Evolutionary conservation across 768 basidiomycete species (phyloP).

Genomic region (Suillus paluster): DNA sequence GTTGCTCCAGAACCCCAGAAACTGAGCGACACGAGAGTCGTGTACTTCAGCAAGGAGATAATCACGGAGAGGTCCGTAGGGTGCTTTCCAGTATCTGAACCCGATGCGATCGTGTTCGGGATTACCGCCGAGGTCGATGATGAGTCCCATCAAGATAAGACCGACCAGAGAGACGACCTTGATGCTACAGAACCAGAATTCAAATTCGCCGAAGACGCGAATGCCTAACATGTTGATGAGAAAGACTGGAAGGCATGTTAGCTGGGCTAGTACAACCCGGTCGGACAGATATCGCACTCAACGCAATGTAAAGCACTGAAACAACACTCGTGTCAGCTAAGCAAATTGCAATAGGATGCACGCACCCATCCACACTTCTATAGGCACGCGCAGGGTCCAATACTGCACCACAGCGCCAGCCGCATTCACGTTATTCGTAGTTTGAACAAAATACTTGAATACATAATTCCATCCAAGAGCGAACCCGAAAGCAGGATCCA

Average conservation of each 20-base stretch:
- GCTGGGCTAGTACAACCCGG: constrained; percentile 2
- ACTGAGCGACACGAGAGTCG: constrained; percentile 39
- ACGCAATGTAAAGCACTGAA: constrained; percentile 59
- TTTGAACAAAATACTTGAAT: constrained; percentile 65
- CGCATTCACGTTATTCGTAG: constrained; percentile 68
- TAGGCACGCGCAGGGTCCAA: constrained; percentile 50
- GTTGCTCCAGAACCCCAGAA: constrained; percentile 37
- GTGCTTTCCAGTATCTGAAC: constrained; percentile 49
- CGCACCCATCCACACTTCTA: constrained; percentile 62
- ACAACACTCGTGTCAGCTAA: constrained; percentile 12
- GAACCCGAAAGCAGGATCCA: constrained; percentile 71
- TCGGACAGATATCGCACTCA: constrained; percentile 43
- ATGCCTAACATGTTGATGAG: constrained; percentile 63
- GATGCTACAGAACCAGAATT: constrained; percentile 56
- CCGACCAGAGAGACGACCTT: constrained; percentile 50
- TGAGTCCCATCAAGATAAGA: constrained; percentile 49
- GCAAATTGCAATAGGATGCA: constrained; percentile 5
- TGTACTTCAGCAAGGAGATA: constrained; percentile 34
- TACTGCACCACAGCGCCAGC: constrained; percentile 57
- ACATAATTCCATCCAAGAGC: constrained; percentile 55
- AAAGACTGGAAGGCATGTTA: constrained; percentile 43
- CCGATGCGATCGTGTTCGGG: constrained; percentile 48
- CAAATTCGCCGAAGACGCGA: constrained; percentile 59
- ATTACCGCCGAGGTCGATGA: constrained; percentile 57
- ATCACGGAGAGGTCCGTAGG: constrained; percentile 25